These are phyloP conservation scores for Eremomyces bilateralis DNA, from an alignment of 495 filamentous ascomycete species.

Conservation along the genomic window DNA sequence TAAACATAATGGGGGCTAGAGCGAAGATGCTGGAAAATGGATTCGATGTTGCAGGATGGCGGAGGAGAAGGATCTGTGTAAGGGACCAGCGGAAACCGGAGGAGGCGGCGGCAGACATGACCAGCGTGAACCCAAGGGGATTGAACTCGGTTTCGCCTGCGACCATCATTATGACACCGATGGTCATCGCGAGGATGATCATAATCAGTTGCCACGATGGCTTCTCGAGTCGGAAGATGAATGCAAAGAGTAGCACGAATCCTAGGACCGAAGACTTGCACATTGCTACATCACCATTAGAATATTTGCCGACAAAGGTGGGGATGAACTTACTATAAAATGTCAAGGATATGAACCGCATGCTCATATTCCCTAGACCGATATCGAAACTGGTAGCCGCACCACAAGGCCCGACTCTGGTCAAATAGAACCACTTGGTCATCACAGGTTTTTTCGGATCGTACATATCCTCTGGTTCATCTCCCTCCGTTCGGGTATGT, in stretches of 20 bases:
- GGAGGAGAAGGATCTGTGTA: conserved; percentile 85
- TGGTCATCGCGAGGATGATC: conserved; percentile 84
- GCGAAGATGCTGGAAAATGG: conserved; percentile 96
- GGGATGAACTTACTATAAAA: conserved; percentile 63
- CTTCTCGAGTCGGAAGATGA: conserved; percentile 76
- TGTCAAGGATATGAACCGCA: conserved; percentile 88
- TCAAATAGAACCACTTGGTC: conserved; percentile 78
- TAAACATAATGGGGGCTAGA: conserved; percentile 90
- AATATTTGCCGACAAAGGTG: conserved; percentile 2
- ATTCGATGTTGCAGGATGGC: conserved; percentile 88
- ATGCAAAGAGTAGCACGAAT: conserved; percentile 90
- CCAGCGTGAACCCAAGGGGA: conserved; percentile 66
- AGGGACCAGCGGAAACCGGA: conserved; percentile 94
- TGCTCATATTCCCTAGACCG: conserved; percentile 82
- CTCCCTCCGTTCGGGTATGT: conserved; percentile 24
- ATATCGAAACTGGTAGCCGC: conserved; percentile 89
- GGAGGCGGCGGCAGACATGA: conserved; percentile 84
- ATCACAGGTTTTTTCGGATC: conserved; percentile 54
- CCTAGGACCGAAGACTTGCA: conserved; percentile 93
- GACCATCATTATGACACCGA: conserved; percentile 97
- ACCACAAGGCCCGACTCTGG: conserved; percentile 82
- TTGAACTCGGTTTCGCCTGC: conserved; percentile 88
- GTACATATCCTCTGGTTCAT: conserved; percentile 25
- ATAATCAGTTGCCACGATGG: conserved; percentile 66
- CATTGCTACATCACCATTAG: conserved; percentile 43